Conservation (phyloP, 129 eudicot species). For the Lactuca sativa region DNA sequence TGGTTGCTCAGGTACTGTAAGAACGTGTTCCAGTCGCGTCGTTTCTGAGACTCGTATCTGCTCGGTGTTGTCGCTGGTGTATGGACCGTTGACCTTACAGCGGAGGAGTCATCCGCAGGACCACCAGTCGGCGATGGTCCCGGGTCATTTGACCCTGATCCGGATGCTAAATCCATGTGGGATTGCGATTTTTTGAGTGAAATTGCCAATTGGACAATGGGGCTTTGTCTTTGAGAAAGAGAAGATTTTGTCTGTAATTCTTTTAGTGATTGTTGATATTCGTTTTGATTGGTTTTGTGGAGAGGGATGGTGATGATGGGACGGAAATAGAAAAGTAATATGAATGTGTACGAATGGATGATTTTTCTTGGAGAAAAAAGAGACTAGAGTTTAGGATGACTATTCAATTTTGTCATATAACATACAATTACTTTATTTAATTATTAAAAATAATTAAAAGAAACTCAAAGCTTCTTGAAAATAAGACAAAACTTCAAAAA, state of each 20-base stretch:
- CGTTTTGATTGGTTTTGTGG: slow-evolving; percentile 18
- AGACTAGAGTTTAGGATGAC: neutral
- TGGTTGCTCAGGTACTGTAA: slow-evolving; percentile 61
- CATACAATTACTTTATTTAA: neutral
- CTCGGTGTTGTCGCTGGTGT: slow-evolving; percentile 43
- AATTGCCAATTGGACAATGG: no score
- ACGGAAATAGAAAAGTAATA: slow-evolving; percentile 37
- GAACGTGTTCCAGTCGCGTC: slow-evolving; percentile 79
- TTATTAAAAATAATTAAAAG: no score
- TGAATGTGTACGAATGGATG: slow-evolving; percentile 29
- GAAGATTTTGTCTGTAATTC: neutral
- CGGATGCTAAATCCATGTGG: slow-evolving; percentile 25
- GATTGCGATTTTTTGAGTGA: neutral
- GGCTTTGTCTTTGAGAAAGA: slow-evolving; percentile 6
- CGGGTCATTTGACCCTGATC: slow-evolving; percentile 38
- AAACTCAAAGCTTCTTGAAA: no score
- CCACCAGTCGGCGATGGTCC: neutral
- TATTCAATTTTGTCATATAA: slow-evolving; percentile 28
- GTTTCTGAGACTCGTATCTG: slow-evolving; percentile 72
- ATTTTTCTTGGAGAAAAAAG: slow-evolving; percentile 15
- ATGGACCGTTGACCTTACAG: slow-evolving; percentile 23
- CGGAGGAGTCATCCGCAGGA: neutral
- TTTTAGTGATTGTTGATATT: slow-evolving; percentile 11
- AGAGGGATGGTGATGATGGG: slow-evolving; percentile 35
- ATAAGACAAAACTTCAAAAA: no score